Evolutionary conservation across 768 basidiomycete species (phyloP), one percentile per base, ranked within the genome.

Genomic region (Rhodotorula taiwanensis): DNA sequence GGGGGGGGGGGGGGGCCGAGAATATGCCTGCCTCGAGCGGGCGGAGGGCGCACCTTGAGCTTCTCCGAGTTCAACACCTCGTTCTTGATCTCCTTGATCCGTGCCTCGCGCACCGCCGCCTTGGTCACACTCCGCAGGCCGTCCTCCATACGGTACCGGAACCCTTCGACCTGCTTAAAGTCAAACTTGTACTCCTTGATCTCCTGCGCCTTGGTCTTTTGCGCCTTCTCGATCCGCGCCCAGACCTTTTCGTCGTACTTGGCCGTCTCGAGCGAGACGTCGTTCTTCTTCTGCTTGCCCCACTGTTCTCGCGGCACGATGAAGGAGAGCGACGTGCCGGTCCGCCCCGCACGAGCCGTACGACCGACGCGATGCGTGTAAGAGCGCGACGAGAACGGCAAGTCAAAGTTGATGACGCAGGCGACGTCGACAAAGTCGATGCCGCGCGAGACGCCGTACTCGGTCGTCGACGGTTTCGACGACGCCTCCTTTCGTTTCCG

Each of bases 91-190:
- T 98, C 94, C 76, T 93, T 94, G 50, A 95, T 80, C 70, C 92
- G 79, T 3, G 95, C 95, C 76, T 99, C 94, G 69, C 85, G 83
- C 65, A 98, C 84, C 11, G 86, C 84, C 60, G 83, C 85, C 69
- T 85, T 81, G 58, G 95, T 98, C 15, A 95, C 92, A 50, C 86
- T 83, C 67, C 89, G 80, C 71, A 98, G 74, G 3, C 90, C 95
- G 73, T 98, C 95, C 73, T 94, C 89, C 94, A 97, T 97, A 52
- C 95, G 82, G 77, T 99, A 99, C 73, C 93, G 79, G 78, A 99
- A 99, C 27, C 89, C 91, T 71, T 99, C 93, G 25, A 98, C 90
- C 79, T 95, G 87, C 74, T 85, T 88, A 86, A 87, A 87, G 64
- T 95, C 92, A 72, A 97, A 97, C 42, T 85, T 82, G 76, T 94